These are phyloP conservation scores for Aechmea fasciata DNA, from an alignment of 176 grass and related monocot species.

Conservation along the genomic window DNA sequence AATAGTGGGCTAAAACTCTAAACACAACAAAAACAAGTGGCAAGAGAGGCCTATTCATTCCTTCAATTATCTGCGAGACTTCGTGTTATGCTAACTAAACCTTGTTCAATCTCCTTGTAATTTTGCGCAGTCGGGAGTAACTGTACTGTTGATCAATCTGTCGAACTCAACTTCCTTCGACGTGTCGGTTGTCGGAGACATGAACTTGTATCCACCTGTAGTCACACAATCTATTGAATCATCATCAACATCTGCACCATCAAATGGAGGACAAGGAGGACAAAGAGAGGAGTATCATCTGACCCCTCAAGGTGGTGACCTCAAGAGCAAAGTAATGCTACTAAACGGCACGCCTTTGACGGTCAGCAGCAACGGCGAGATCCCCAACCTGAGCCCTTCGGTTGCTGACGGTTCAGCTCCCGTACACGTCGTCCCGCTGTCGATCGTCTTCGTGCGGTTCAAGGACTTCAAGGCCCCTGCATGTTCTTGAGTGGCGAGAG, in stretches of 20 bases:
- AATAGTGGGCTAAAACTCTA: background rate
- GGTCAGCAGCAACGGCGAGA: constrained; percentile 23
- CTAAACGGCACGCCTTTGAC: constrained; percentile 38
- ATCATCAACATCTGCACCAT: background rate
- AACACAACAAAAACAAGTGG: background rate
- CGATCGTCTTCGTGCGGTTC: constrained; percentile 34
- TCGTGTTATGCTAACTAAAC: background rate
- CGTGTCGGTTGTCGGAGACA: constrained; percentile 29
- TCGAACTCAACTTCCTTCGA: constrained; percentile 46
- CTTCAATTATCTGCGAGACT: too few species aligned
- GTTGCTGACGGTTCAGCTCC: constrained; percentile 20
- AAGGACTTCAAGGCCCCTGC: constrained; percentile 41
- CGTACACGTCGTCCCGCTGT: constrained; percentile 25
- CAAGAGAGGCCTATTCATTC: too few species aligned
- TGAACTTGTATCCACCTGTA: constrained; percentile 24
- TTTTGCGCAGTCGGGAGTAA: constrained; percentile 29
- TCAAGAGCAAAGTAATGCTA: constrained; percentile 40
- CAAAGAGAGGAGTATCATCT: constrained; percentile 50
- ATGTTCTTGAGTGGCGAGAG: constrained; percentile 15
- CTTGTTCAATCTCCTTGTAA: background rate
- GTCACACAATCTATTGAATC: too few species aligned
- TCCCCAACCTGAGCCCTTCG: constrained; percentile 33
- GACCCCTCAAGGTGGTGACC: constrained; percentile 32
- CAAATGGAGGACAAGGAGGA: constrained; percentile 4
- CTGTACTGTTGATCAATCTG: constrained; percentile 47